Percentiles rank a stretch among this genome's conserved stretches.
phyloP scores from a whole-genome alignment of 2,329 filamentous ascomycete genomes.

The Fusarium buharicum region DNA sequence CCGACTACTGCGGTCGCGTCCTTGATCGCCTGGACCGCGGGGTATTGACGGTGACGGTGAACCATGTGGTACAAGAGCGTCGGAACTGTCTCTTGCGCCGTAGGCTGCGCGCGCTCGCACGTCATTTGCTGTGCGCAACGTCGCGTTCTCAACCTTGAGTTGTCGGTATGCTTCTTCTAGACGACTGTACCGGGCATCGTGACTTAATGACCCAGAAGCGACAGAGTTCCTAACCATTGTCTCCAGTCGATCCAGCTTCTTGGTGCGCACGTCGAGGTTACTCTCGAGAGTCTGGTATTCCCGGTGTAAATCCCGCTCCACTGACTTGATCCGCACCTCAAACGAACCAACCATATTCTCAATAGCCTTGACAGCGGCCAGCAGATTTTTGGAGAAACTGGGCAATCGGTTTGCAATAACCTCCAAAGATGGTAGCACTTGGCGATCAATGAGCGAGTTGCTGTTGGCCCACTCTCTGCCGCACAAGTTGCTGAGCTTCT shows the following conservation, averaged over 20 bases:
- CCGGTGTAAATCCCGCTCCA: conserved; percentile 91
- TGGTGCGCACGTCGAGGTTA: conserved; percentile 79
- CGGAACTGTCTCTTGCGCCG: conserved; percentile 53
- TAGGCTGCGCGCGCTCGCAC: conserved; percentile 63
- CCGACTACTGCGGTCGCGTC: conserved; percentile 53
- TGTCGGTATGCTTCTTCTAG: conserved; percentile 71
- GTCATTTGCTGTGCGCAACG: conserved; percentile 72
- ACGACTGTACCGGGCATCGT: conserved; percentile 59
- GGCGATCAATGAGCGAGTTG: conserved; percentile 88
- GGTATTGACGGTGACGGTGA: conserved; percentile 66
- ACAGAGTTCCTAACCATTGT: conserved; percentile 76
- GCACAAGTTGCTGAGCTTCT: conserved; percentile 83
- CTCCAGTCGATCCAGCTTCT: conserved; percentile 89
- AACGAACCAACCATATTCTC: conserved; percentile 83
- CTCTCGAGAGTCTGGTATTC: conserved; percentile 90
- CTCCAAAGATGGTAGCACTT: conserved; percentile 83
- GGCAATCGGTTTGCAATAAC: conserved; percentile 86
- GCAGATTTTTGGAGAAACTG: conserved; percentile 88
- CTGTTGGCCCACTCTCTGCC: conserved; percentile 92
- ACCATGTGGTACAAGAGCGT: conserved; percentile 52
- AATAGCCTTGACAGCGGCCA: conserved; percentile 86
- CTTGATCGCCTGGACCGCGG: conserved; percentile 61
- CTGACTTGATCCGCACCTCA: conserved; percentile 79
- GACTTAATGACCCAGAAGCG: conserved; percentile 59
- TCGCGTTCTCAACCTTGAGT: conserved; percentile 73